Conservation (phyloP, 371 early-diverging fungal genomes). For the Choanephora cucurbitarum region DNA sequence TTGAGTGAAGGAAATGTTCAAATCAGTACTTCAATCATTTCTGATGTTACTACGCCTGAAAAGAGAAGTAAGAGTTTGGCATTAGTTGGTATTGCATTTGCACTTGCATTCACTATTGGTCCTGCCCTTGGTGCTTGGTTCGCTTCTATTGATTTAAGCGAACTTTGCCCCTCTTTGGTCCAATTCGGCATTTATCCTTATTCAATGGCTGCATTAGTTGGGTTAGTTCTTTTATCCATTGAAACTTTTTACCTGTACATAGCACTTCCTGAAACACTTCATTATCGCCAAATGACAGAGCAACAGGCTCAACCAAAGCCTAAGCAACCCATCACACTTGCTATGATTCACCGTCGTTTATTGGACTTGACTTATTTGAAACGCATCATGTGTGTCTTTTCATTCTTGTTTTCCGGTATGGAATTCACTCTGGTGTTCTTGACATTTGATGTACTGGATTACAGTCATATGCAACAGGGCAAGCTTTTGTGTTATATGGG, state of each 20-base stretch:
- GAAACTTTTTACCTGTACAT: constrained; percentile 79
- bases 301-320: constrained; percentile 1
- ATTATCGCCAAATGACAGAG: constrained; percentile 8
- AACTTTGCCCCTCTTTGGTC: constrained; percentile 52
- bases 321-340: neutral
- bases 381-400: constrained; percentile 78
- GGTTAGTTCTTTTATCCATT: constrained; percentile 73
- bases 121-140: constrained; percentile 94
- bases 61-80: constrained; percentile 85
- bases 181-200: constrained; percentile 72
- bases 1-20: constrained; percentile 97
- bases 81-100: constrained; percentile 95
- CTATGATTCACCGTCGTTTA: constrained; percentile 31
- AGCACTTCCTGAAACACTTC: constrained; percentile 81
- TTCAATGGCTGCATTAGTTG: constrained; percentile 85
- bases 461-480: constrained; percentile 89
- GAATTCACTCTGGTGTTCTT: constrained; percentile 97
- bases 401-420: constrained; percentile 96
- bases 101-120: constrained; percentile 94
- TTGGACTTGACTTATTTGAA: constrained; percentile 58
- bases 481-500: constrained; percentile 87
- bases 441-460: constrained; percentile 88
- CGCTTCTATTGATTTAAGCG: constrained; percentile 70
- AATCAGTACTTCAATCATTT: constrained; percentile 92
- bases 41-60: constrained; percentile 85